phyloP scores from a whole-genome alignment of 345 rosid genomes.

The Nephelium lappaceum region DNA sequence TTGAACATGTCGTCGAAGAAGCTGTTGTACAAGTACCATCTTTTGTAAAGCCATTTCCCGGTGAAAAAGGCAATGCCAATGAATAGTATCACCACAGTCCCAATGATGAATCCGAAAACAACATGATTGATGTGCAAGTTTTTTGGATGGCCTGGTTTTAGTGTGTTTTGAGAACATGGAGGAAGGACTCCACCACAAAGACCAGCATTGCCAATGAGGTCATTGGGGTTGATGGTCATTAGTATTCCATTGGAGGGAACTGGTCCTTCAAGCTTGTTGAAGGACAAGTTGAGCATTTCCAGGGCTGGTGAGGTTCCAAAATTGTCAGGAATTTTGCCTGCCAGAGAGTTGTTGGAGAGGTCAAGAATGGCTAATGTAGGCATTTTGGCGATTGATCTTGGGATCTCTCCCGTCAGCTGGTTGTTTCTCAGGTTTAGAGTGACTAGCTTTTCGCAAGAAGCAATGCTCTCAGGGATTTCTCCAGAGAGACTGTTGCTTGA shows the following conservation, averaged over 20 bases:
- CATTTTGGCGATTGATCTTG: constrained; percentile 57
- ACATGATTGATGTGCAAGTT: constrained; percentile 55
- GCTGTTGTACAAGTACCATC: constrained; percentile 74
- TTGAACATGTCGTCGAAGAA: constrained; percentile 54
- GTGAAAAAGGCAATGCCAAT: constrained; percentile 51
- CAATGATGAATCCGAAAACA: constrained; percentile 54
- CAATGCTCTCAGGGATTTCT: constrained; percentile 61
- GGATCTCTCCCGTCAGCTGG: constrained; percentile 57
- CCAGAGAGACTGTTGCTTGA: constrained; percentile 77
- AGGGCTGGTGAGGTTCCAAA: constrained; percentile 74
- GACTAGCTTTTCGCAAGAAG: constrained; percentile 77
- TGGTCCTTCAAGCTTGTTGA: constrained; percentile 73
- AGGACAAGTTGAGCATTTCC: constrained; percentile 77
- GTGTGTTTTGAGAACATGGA: constrained; percentile 51
- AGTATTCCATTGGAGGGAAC: constrained; percentile 64
- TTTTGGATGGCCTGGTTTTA: constrained; percentile 25
- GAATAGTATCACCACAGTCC: constrained; percentile 48
- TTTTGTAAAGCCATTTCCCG: constrained; percentile 59
- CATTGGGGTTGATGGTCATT: constrained; percentile 60
- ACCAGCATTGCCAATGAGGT: constrained; percentile 71
- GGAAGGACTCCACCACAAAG: constrained; percentile 72
- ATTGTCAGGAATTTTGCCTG: constrained; percentile 61
- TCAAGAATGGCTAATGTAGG: constrained; percentile 77
- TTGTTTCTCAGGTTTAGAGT: constrained; percentile 70
- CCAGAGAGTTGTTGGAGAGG: constrained; percentile 75